phyloP scores from a whole-genome alignment of 2,329 filamentous ascomycete genomes.

The Didymella pinodella region DNA sequence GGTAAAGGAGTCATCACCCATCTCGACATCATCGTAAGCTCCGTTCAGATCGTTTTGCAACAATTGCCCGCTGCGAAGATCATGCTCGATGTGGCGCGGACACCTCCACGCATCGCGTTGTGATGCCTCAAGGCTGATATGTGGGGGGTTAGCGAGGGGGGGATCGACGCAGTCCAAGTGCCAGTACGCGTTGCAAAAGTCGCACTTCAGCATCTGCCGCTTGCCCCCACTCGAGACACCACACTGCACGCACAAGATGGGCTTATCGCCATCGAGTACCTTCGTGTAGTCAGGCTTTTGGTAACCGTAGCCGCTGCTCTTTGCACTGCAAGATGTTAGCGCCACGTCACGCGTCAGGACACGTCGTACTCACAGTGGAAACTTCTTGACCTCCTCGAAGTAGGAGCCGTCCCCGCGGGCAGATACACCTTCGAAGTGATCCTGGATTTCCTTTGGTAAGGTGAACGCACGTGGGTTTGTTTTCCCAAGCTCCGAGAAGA shows the following conservation, averaged over 20 bases:
- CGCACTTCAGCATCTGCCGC: slow-evolving; percentile 84
- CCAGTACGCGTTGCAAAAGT: slow-evolving; percentile 82
- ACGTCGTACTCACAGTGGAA: slow-evolving; percentile 64
- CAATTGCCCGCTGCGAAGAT: slow-evolving; percentile 60
- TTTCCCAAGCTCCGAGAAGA: slow-evolving; percentile 71
- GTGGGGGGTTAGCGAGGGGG: slow-evolving; percentile 79
- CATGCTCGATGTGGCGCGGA: slow-evolving; percentile 82
- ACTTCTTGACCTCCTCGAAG: slow-evolving; percentile 68
- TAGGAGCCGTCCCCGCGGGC: slow-evolving; percentile 82
- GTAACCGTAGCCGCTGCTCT: slow-evolving; percentile 53
- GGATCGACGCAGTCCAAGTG: slow-evolving; percentile 92
- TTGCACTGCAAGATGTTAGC: slow-evolving; percentile 46
- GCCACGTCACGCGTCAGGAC: slow-evolving; percentile 33
- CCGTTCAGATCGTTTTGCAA: slow-evolving; percentile 46
- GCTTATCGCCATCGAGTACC: slow-evolving; percentile 73
- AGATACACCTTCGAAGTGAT: slow-evolving; percentile 80
- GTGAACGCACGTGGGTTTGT: slow-evolving; percentile 75
- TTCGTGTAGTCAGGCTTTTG: slow-evolving; percentile 61
- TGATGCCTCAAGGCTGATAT: slow-evolving; percentile 57
- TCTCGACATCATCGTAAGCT: slow-evolving; percentile 38
- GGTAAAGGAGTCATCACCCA: slow-evolving; percentile 38
- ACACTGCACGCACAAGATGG: slow-evolving; percentile 81
- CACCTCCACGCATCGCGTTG: slow-evolving; percentile 82
- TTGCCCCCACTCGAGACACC: slow-evolving; percentile 68
- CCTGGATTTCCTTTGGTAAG: slow-evolving; percentile 74